phyloP scores from a whole-genome alignment of 23 red algal genomes.

The Agarophyton chilense region DNA sequence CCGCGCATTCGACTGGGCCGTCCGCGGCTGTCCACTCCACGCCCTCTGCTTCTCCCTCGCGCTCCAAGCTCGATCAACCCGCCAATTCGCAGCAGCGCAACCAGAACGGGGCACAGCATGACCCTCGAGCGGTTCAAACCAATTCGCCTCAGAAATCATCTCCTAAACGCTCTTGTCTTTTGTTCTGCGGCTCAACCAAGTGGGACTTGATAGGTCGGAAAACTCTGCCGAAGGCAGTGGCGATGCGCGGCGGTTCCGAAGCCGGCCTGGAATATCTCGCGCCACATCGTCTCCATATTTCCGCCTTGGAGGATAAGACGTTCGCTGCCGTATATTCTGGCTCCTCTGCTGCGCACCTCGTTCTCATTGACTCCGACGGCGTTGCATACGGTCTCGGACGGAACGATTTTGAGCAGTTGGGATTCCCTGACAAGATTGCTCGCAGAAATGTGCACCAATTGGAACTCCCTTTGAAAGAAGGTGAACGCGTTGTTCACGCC shows the following conservation, averaged over 20 bases:
- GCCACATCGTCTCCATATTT: conserved; percentile 21
- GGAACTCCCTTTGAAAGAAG: conserved; percentile 5
- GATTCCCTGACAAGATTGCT: conserved; percentile 3
- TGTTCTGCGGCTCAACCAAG: conserved; percentile 69
- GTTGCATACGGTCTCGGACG: conserved; percentile 62
- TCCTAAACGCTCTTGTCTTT: neutral
- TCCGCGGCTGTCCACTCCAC: no score
- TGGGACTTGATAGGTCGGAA: conserved; percentile 74
- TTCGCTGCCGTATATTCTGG: conserved; percentile 41
- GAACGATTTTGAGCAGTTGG: conserved; percentile 45
- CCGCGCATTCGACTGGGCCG: no score
- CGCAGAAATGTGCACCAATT: neutral
- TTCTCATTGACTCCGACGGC: conserved; percentile 28
- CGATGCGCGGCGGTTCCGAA: conserved; percentile 26
- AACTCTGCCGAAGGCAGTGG: conserved; percentile 27
- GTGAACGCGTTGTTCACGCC: conserved; percentile 21
- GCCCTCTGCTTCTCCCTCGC: no score
- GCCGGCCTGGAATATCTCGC: conserved; percentile 36
- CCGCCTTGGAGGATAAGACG: neutral
- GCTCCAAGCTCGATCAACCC: no score
- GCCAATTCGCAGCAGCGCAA: neutral
- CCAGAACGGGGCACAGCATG: neutral
- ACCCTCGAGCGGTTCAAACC: neutral
- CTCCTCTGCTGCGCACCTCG: conserved; percentile 46
- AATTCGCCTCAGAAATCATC: neutral